Conservation (phyloP, 495 filamentous ascomycete species). For the Xylaria palmicola region DNA sequence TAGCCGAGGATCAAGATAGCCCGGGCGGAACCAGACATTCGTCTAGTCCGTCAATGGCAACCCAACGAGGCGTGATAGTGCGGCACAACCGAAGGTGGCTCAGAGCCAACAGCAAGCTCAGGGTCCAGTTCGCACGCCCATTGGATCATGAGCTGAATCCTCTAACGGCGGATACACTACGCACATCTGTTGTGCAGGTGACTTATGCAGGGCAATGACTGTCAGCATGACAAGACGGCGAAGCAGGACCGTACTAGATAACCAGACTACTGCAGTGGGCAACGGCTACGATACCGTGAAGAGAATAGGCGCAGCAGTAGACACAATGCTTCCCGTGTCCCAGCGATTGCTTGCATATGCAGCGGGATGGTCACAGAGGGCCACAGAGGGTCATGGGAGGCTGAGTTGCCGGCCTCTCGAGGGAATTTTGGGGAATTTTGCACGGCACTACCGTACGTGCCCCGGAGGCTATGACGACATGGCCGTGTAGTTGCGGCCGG, state of each 20-base stretch:
- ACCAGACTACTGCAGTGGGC: not conserved
- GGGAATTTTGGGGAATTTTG: constrained; percentile 6
- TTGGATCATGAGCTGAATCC: constrained; percentile 8
- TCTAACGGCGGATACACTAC: not conserved
- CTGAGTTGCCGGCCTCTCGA: not conserved
- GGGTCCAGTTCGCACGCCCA: constrained; percentile 1
- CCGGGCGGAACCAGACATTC: constrained; percentile 3
- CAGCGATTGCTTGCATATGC: constrained; percentile 17
- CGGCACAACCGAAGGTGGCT: not conserved
- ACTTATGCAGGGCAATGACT: constrained; percentile 11
- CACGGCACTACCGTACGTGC: not conserved
- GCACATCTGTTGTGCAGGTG: constrained; percentile 13
- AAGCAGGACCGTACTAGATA: constrained; percentile 10
- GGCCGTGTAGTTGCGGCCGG: not conserved
- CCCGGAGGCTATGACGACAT: constrained; percentile 7
- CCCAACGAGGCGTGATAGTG: not conserved
- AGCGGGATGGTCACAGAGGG: constrained; percentile 4
- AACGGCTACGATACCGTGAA: constrained; percentile 4
- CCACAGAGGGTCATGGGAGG: not conserved
- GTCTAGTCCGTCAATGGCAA: not conserved
- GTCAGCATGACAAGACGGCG: constrained; percentile 9
- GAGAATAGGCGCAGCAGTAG: not conserved
- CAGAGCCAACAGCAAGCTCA: not conserved
- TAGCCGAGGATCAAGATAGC: constrained; percentile 1
- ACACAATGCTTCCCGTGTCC: constrained; percentile 8